Conservation (phyloP, 2,329 filamentous ascomycete species). For the Hortaea werneckii region DNA sequence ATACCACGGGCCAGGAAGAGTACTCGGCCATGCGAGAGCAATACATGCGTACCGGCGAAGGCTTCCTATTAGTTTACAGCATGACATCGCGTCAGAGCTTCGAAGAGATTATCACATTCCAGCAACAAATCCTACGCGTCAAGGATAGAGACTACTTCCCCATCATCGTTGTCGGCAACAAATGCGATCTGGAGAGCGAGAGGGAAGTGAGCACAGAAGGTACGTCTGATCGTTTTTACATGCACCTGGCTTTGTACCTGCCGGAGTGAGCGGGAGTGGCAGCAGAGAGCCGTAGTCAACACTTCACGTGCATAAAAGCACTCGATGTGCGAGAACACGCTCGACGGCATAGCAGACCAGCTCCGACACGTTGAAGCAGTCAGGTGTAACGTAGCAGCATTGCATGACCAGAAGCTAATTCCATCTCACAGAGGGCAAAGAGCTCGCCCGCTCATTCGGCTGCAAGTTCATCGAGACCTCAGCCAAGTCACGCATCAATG, state of each 20-base stretch:
- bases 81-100: constrained; percentile 97
- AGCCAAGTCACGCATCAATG: constrained; percentile 94
- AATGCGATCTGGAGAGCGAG: constrained; percentile 93
- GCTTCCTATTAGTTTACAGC: constrained; percentile 94
- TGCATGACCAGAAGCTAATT: too few species aligned
- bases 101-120: constrained; percentile 96
- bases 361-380: too few species aligned
- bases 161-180: constrained; percentile 98
- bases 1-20: constrained; percentile 97
- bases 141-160: constrained; percentile 99
- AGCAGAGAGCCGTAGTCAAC: too few species aligned
- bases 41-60: constrained; percentile 98
- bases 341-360: too few species aligned
- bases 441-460: constrained; percentile 73
- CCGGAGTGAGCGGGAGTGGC: too few species aligned
- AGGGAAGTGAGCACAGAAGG: constrained; percentile 86
- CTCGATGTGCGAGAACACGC: too few species aligned
- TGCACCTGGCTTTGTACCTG: too few species aligned
- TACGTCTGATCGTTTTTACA: constrained; percentile 36
- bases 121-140: constrained; percentile 95
- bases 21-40: constrained; percentile 99
- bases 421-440: constrained; percentile 64
- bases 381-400: too few species aligned
- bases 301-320: too few species aligned
- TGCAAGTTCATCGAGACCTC: constrained; percentile 99